phyloP scores from a whole-genome alignment of 768 basidiomycete genomes.

The Trametes elegans region DNA sequence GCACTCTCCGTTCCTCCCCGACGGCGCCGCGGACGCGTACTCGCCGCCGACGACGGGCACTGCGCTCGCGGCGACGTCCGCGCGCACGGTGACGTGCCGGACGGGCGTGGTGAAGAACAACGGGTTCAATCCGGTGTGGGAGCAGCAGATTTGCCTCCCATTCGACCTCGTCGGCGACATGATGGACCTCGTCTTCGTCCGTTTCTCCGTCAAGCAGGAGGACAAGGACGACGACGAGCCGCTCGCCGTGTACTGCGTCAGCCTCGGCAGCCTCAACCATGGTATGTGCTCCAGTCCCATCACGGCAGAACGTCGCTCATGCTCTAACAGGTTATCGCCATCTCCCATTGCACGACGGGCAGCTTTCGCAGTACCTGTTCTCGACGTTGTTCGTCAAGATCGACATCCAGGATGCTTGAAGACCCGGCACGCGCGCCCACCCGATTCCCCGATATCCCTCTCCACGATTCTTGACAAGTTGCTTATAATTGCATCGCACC shows the following conservation, averaged over 20 bases:
- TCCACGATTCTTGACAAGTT: background rate
- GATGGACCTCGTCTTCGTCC: conserved; percentile 81
- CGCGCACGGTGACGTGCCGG: conserved; percentile 48
- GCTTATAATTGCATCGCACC: background rate
- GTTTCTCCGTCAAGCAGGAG: conserved; percentile 71
- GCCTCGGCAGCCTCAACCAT: conserved; percentile 66
- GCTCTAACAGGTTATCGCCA: conserved; percentile 73
- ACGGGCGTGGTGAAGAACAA: conserved; percentile 78
- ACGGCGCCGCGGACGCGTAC: conserved; percentile 7
- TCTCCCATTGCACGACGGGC: conserved; percentile 83
- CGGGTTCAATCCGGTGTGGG: conserved; percentile 92
- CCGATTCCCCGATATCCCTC: background rate
- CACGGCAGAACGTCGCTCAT: conserved; percentile 34
- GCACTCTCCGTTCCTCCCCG: conserved; percentile 16
- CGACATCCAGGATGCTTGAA: conserved; percentile 39
- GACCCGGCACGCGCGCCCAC: background rate
- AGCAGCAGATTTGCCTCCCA: conserved; percentile 64
- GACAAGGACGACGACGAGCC: conserved; percentile 59
- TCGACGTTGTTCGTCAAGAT: conserved; percentile 88
- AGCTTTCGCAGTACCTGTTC: conserved; percentile 87
- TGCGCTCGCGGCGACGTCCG: conserved; percentile 31
- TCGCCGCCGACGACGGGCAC: conserved; percentile 22
- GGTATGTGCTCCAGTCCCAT: conserved; percentile 46
- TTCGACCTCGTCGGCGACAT: conserved; percentile 77
- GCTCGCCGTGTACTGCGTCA: conserved; percentile 71